These are phyloP conservation scores for Physocladia obscura DNA, from an alignment of 192 early-diverging fungal species.

Conservation along the genomic window DNA sequence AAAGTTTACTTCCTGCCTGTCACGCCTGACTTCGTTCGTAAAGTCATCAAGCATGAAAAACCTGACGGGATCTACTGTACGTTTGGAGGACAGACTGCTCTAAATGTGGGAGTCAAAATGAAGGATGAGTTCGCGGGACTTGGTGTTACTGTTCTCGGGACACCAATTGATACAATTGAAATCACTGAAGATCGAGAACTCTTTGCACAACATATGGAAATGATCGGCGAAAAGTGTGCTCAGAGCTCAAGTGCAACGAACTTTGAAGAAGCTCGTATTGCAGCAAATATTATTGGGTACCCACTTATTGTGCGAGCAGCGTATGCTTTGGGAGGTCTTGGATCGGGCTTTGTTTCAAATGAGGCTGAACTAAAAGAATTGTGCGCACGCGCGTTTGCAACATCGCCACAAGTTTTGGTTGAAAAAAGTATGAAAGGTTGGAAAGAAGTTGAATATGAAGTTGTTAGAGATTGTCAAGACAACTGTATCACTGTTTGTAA, in stretches of 20 bases:
- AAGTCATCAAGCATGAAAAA: slow-evolving; percentile 92
- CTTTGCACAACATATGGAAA: slow-evolving; percentile 81
- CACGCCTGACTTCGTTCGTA: slow-evolving; percentile 89
- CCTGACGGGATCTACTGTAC: slow-evolving; percentile 98
- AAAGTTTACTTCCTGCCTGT: slow-evolving; percentile 97
- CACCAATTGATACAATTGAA: slow-evolving; percentile 91
- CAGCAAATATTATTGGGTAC: slow-evolving; percentile 87
- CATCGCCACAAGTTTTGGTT: slow-evolving; percentile 90
- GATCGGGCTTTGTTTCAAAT: slow-evolving; percentile 94
- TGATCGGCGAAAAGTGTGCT: slow-evolving; percentile 91
- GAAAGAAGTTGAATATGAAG: slow-evolving; percentile 99
- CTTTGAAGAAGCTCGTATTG: slow-evolving; percentile 81
- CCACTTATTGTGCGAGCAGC: slow-evolving; percentile 96
- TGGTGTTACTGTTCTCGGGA: slow-evolving; percentile 89
- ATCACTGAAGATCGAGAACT: slow-evolving; percentile 96
- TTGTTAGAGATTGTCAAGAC: slow-evolving; percentile 89
- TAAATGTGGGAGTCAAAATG: slow-evolving; percentile 93
- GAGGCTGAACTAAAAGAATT: slow-evolving; percentile 78
- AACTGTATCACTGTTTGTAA: slow-evolving; percentile 99
- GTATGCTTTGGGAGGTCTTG: slow-evolving; percentile 93
- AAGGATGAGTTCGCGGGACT: slow-evolving; percentile 87
- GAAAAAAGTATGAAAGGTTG: slow-evolving; percentile 99
- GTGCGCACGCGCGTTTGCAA: slow-evolving; percentile 84
- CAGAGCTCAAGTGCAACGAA: slow-evolving; percentile 77
- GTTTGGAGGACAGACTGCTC: slow-evolving; percentile 98